These are phyloP conservation scores for Begonia loranthoides DNA, from an alignment of 306 rosid genomes.

Conservation along the genomic window DNA sequence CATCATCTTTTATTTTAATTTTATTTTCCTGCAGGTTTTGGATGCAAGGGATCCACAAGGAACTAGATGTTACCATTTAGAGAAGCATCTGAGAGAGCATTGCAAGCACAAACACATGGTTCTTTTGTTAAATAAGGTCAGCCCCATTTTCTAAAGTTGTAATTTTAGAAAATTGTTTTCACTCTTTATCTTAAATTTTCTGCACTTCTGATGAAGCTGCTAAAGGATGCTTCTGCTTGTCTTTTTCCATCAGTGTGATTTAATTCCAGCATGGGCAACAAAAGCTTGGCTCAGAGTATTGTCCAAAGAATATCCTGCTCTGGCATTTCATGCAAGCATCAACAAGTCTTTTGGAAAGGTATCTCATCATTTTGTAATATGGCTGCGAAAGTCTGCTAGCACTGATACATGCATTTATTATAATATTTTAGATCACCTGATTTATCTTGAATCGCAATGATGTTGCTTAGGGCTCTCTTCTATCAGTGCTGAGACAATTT, in stretches of 20 bases:
- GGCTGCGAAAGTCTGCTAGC: neutral
- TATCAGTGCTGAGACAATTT: constrained; percentile 84
- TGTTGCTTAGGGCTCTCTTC: constrained; percentile 66
- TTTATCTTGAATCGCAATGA: neutral
- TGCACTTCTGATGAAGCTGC: no score
- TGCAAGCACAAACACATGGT: constrained; percentile 83
- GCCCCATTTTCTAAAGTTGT: neutral
- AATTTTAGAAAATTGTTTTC: neutral
- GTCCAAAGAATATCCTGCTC: constrained; percentile 76
- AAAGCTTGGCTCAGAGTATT: constrained; percentile 85
- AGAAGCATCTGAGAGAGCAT: constrained; percentile 87
- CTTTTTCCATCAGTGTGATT: constrained; percentile 47
- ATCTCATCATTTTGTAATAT: neutral
- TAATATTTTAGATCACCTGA: neutral
- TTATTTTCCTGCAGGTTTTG: constrained; percentile 47
- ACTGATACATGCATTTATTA: neutral
- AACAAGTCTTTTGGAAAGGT: constrained; percentile 98
- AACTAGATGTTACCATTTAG: constrained; percentile 87
- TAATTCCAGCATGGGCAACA: constrained; percentile 92
- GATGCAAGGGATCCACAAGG: constrained; percentile 97
- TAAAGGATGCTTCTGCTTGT: constrained; percentile 1
- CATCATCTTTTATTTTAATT: no score
- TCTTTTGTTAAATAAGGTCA: constrained; percentile 79
- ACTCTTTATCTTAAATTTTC: no score
- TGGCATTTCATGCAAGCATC: constrained; percentile 91